Conservation (phyloP, 2,329 filamentous ascomycete species). For the Aspergillus sp. region DNA sequence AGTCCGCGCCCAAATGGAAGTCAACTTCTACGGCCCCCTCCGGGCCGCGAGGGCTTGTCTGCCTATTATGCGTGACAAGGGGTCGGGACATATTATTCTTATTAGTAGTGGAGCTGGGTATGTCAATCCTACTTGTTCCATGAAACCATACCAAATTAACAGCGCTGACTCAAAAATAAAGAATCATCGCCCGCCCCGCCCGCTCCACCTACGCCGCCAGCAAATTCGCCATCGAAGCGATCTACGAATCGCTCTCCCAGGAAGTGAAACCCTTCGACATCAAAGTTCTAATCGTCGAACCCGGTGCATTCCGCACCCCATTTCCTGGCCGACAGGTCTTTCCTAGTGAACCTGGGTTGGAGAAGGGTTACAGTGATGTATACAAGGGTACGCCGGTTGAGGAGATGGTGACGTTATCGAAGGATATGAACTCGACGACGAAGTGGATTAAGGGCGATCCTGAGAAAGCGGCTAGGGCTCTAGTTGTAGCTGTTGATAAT, state of each 20-base stretch:
- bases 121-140: not conserved
- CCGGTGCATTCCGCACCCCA: slow-evolving; percentile 10
- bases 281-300: slow-evolving; percentile 9
- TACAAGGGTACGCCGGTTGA: not conserved
- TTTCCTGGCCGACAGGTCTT: not conserved
- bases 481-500: not conserved
- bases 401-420: not conserved
- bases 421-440: not conserved
- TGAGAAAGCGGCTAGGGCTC: not conserved
- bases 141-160: not conserved
- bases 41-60: slow-evolving; percentile 10
- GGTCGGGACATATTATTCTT: slow-evolving; percentile 7
- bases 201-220: slow-evolving; percentile 8
- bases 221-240: slow-evolving; percentile 12
- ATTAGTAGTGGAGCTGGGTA: slow-evolving; percentile 15
- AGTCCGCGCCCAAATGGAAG: slow-evolving; percentile 13
- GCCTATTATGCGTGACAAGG: not conserved
- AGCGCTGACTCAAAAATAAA: not conserved
- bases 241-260: slow-evolving; percentile 12
- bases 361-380: not conserved
- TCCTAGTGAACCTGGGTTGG: not conserved
- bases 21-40: slow-evolving; percentile 16
- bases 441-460: not conserved
- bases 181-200: slow-evolving; percentile 9
- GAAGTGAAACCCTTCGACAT: slow-evolving; percentile 6